These are phyloP conservation scores for Panellus pusillus DNA, from an alignment of 768 basidiomycete species.

Conservation along the genomic window DNA sequence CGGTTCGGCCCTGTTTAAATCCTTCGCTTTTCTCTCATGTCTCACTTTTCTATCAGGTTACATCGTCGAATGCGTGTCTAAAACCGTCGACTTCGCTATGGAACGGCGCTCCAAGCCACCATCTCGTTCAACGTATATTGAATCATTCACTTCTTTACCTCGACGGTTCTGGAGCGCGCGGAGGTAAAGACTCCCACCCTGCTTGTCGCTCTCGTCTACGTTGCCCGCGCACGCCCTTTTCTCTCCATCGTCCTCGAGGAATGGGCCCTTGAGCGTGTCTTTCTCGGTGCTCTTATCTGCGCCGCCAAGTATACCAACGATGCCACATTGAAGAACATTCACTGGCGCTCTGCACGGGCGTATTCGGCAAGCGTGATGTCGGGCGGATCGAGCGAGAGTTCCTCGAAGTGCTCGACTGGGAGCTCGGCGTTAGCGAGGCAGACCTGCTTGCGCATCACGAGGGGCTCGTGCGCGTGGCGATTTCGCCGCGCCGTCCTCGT, in stretches of 20 bases:
- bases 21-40: background rate
- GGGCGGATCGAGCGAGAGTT: slow-evolving; percentile 14
- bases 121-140: background rate
- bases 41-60: background rate
- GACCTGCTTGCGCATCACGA: slow-evolving; percentile 5
- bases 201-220: slow-evolving; percentile 5
- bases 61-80: slow-evolving; percentile 13
- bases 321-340: slow-evolving; percentile 11
- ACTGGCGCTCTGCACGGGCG: slow-evolving; percentile 15
- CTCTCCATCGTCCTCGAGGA: slow-evolving; percentile 9
- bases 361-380: slow-evolving; percentile 11
- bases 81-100: slow-evolving; percentile 11
- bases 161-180: slow-evolving; percentile 10
- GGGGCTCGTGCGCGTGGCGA: background rate
- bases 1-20: background rate
- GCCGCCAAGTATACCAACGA: slow-evolving; percentile 16
- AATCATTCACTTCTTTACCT: slow-evolving; percentile 4
- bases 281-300: slow-evolving; percentile 14
- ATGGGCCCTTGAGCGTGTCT: slow-evolving; percentile 12
- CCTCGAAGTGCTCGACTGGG: slow-evolving; percentile 14
- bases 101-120: background rate
- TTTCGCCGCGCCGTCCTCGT: background rate
- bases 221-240: slow-evolving; percentile 10
- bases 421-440: slow-evolving; percentile 7
- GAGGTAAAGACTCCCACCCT: slow-evolving; percentile 10